Conservation (phyloP, 2,329 filamentous ascomycete species). For the Fusarium mexicanum region DNA sequence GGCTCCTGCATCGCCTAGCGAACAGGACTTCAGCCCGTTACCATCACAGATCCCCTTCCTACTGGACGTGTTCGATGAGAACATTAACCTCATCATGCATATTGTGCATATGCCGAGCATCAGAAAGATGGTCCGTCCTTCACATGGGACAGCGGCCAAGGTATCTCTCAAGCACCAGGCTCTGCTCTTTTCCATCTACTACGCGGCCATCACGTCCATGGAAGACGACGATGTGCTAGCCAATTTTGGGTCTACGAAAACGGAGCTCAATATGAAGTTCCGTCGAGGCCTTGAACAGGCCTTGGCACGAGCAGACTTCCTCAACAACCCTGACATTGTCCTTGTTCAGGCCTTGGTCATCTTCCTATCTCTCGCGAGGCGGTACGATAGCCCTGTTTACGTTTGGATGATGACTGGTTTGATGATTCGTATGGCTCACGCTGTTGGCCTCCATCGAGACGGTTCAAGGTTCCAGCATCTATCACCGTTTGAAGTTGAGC, state of each 20-base stretch:
- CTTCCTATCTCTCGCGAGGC: constrained; percentile 64
- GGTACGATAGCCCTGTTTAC: constrained; percentile 62
- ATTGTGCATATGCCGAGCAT: constrained; percentile 59
- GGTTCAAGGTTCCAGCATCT: constrained; percentile 61
- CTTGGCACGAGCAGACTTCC: constrained; percentile 68
- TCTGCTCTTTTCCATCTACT: constrained; percentile 67
- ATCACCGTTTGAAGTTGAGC: constrained; percentile 69
- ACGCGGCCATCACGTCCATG: constrained; percentile 64
- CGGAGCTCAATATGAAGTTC: constrained; percentile 56
- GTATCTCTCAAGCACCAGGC: constrained; percentile 59
- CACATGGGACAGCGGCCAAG: constrained; percentile 44
- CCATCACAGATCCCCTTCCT: constrained; percentile 66
- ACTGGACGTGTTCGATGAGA: constrained; percentile 60
- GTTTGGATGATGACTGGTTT: constrained; percentile 73
- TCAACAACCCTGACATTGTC: constrained; percentile 67
- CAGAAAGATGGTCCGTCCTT: constrained; percentile 45
- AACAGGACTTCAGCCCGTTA: constrained; percentile 58
- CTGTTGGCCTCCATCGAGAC: constrained; percentile 67
- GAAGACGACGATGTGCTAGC: constrained; percentile 63
- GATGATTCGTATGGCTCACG: constrained; percentile 64
- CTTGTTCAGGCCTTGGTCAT: constrained; percentile 70
- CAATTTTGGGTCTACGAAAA: constrained; percentile 61
- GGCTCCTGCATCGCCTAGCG: constrained; percentile 41
- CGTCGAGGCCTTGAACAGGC: constrained; percentile 67
- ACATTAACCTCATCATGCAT: constrained; percentile 57